Evolutionary conservation across 2,329 filamentous ascomycete genomes (phyloP), one percentile per base, ranked within the genome.

Genomic region (Gaeumannomyces tritici): DNA sequence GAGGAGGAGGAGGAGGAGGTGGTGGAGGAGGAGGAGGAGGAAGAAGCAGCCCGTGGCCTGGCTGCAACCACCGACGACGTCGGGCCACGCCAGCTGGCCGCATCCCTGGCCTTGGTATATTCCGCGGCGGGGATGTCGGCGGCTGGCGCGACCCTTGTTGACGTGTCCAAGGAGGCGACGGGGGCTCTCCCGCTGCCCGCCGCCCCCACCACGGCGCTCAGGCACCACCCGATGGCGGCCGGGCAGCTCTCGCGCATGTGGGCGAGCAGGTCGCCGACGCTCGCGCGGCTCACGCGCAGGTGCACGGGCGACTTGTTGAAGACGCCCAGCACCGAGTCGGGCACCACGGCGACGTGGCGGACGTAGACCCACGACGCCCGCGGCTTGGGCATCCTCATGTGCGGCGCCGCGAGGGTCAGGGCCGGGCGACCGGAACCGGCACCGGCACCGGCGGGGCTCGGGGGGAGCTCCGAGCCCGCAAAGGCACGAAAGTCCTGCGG

Each of bases 401-500:
- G 61, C 8, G 64, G 66, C 11, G 63, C 64, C 15, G 65, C 66
- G 8, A 75, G 72, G 8, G 61, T 35, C 9, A 75, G 73, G 28
- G 64, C 26, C 35, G 42, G 18, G 56, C 56, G 59, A 26, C 57
- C 9, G 26, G 9, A 24, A 15, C 28, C 6, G n/a, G n/a, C n/a
- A n/a, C n/a, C n/a, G n/a, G n/a, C n/a, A n/a, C n/a, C n/a, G n/a
- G n/a, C n/a, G n/a, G n/a, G n/a, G n/a, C n/a, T n/a, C 24, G 63
- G 62, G 1, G 68, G 67, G 4, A 59, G 66, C 26, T 61, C 65
- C 0, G 69, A 72, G 27, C 73, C 73, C 2, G 42, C 24, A 55
- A 75, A 74, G 18, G 73, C 69, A 1, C 71, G 70, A 61, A 75
- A 76, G 55, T 66, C 63, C 31, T 64, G n/a, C 1, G 27, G 47